Percentiles rank a stretch among this genome's conserved stretches.
These are phyloP conservation scores for Plasmodium gaboni DNA, from an alignment of 169 alveolate genomes.

Conservation along the genomic window DNA sequence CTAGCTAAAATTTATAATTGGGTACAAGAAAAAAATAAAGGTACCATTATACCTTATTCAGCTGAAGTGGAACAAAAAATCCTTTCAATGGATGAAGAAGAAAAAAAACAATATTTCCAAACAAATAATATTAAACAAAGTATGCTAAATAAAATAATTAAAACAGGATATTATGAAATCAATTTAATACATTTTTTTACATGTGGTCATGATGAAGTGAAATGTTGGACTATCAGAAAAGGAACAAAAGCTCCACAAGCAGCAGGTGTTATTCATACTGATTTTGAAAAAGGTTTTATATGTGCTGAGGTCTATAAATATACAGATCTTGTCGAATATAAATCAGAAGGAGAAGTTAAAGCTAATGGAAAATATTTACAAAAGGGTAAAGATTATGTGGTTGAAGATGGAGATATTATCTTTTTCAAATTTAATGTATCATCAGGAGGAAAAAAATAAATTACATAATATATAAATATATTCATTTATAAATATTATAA, in stretches of 20 bases:
- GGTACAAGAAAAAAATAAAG: conserved; percentile 97
- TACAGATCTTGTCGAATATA: conserved; percentile 89
- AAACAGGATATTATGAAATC: conserved; percentile 96
- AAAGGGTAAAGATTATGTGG: conserved; percentile 97
- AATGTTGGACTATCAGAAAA: conserved; percentile 98
- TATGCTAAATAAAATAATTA: conserved; percentile 95
- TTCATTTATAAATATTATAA: too few species aligned
- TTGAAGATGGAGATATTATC: conserved; percentile 97
- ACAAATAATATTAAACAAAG: conserved; percentile 89
- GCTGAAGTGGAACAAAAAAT: conserved; percentile 96
- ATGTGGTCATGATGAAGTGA: conserved; percentile 99
- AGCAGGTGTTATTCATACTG: conserved; percentile 97
- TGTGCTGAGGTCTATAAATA: conserved; percentile 97
- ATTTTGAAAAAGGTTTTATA: conserved; percentile 99
- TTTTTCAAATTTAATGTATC: conserved; percentile 98
- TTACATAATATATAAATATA: too few species aligned
- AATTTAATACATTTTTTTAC: conserved; percentile 98
- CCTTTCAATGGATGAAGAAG: conserved; percentile 91
- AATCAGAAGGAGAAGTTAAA: conserved; percentile 91
- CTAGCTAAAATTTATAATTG: conserved; percentile 96
- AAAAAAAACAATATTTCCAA: conserved; percentile 83
- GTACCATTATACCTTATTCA: conserved; percentile 98
- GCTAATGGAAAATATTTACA: conserved; percentile 94
- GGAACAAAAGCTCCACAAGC: conserved; percentile 97
- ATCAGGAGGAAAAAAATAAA: conserved; percentile 91